Percentiles rank a stretch among this genome's conserved stretches.
Evolutionary conservation across 1,139 yeast species (phyloP).

Genomic region (Pichia sp.): DNA sequence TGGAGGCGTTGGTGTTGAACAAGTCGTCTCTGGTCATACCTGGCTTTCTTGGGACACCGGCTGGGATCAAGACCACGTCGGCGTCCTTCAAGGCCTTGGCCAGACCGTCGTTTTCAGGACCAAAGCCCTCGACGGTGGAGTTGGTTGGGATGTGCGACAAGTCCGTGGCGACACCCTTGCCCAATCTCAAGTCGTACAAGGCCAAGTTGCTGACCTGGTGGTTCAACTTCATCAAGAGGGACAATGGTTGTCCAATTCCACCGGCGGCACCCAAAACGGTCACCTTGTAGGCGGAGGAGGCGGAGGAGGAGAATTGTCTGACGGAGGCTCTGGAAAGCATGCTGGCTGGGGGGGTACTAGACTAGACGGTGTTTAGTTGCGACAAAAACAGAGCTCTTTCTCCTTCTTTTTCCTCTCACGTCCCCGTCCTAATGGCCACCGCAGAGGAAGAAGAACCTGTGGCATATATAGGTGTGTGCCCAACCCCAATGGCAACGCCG

Average conservation of each 20-base stretch:
- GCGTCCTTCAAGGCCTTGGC: slow-evolving; percentile 71
- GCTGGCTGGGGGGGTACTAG: slow-evolving; percentile 1
- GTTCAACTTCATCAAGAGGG: slow-evolving; percentile 83
- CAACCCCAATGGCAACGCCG: not conserved
- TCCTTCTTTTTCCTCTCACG: not conserved
- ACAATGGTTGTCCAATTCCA: slow-evolving; percentile 98
- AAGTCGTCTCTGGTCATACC: slow-evolving; percentile 99
- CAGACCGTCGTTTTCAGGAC: slow-evolving; percentile 84
- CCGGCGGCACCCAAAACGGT: slow-evolving; percentile 96
- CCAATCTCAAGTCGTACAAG: slow-evolving; percentile 87
- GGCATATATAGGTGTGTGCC: not conserved
- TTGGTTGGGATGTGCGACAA: slow-evolving; percentile 89
- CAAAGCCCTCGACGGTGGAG: slow-evolving; percentile 76
- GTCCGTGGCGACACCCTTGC: slow-evolving; percentile 97
- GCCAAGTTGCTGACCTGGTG: slow-evolving; percentile 80
- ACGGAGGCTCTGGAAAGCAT: slow-evolving; percentile 37
- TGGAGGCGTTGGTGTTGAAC: slow-evolving; percentile 95
- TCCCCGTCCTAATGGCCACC: not conserved
- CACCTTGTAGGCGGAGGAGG: slow-evolving; percentile 69
- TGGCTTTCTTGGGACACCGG: slow-evolving; percentile 99
- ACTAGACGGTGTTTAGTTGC: not conserved
- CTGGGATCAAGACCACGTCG: slow-evolving; percentile 91
- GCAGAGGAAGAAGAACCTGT: not conserved
- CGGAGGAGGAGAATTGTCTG: slow-evolving; percentile 60
- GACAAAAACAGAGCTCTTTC: not conserved